Evolutionary conservation across 257 asterid genomes (phyloP).

Genomic region (Solanum paucissectum): DNA sequence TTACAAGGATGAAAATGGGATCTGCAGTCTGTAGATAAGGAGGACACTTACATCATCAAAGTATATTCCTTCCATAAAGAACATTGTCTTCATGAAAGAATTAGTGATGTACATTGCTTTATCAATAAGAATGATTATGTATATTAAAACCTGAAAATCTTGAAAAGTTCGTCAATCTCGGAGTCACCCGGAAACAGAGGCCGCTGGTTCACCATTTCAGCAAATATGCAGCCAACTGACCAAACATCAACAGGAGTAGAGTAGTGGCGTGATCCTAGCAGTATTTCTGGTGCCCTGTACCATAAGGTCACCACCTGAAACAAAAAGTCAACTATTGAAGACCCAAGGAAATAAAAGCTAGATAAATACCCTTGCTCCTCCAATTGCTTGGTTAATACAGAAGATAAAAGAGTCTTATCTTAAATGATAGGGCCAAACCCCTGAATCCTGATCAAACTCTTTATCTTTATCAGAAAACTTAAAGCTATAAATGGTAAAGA

Average conservation of each 20-base stretch:
- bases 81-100: background rate
- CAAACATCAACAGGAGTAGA: constrained; percentile 94
- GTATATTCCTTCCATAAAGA: background rate
- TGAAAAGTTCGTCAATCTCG: constrained; percentile 82
- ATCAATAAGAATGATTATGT: background rate
- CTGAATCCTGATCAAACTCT: background rate
- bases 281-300: constrained; percentile 98
- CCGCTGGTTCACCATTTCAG: constrained; percentile 83
- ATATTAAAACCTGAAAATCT: constrained; percentile 64
- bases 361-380: background rate
- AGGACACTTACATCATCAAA: background rate
- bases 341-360: background rate
- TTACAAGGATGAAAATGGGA: background rate
- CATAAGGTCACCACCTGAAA: constrained; percentile 90
- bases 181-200: constrained; percentile 95
- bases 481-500: background rate
- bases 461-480: background rate
- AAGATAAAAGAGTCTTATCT: background rate
- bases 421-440: background rate
- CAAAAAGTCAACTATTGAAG: background rate
- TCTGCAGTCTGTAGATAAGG: background rate
- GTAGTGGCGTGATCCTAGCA: constrained; percentile 88
- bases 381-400: background rate
- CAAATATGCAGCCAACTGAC: constrained; percentile 97
- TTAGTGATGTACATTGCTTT: background rate